Evolutionary conservation across 176 grass and related monocot species (phyloP).

Genomic region (Aegilops speltoides): DNA sequence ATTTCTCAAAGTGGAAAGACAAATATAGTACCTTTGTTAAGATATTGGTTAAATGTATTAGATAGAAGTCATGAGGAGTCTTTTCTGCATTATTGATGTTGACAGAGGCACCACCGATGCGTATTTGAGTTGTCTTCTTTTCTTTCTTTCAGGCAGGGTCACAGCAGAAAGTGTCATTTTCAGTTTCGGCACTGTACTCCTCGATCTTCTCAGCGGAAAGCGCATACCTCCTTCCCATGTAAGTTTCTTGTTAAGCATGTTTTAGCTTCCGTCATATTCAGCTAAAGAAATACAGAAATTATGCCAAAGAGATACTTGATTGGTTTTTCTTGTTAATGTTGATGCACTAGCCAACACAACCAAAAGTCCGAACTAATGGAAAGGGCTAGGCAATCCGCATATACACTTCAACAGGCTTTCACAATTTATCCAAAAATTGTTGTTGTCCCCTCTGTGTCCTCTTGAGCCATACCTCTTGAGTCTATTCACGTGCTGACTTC

Average conservation of each 20-base stretch:
- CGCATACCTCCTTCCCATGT: slow-evolving; percentile 94
- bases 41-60: not conserved
- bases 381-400: too few relatives aligned
- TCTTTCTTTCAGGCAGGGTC: slow-evolving; percentile 76
- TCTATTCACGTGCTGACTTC: too few relatives aligned
- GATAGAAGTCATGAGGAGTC: not conserved
- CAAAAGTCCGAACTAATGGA: too few relatives aligned
- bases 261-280: not conserved
- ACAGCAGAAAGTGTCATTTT: slow-evolving; percentile 95
- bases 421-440: too few relatives aligned
- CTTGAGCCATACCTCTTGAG: too few relatives aligned
- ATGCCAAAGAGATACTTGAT: not conserved
- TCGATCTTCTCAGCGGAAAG: slow-evolving; percentile 95
- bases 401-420: too few relatives aligned
- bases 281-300: slow-evolving; percentile 4
- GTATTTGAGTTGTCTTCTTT: slow-evolving; percentile 8
- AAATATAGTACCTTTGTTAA: not conserved
- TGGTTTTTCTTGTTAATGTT: not conserved
- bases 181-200: slow-evolving; percentile 92
- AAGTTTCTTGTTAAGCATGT: slow-evolving; percentile 27
- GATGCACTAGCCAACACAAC: too few relatives aligned
- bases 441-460: too few relatives aligned
- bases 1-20: not conserved
- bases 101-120: not conserved
- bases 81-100: slow-evolving; percentile 4